Conservation (phyloP, 2,329 filamentous ascomycete genomes). For the Passalora sequoiae region DNA sequence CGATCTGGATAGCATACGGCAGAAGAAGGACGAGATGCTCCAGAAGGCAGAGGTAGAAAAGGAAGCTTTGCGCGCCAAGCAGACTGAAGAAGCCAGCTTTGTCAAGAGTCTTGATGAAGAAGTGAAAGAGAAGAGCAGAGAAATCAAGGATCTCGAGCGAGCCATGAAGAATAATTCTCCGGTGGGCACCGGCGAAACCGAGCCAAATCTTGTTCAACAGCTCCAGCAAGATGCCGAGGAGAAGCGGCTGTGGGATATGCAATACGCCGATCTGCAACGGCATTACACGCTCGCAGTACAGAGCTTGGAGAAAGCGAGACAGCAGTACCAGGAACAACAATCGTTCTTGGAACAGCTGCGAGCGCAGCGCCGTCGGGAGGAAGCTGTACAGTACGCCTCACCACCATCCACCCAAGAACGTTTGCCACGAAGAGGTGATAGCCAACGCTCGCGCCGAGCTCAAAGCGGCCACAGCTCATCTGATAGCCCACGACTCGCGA, state of each 20-base stretch:
- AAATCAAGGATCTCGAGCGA: slow-evolving; percentile 68
- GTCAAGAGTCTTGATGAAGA: slow-evolving; percentile 66
- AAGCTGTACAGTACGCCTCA: slow-evolving; percentile 21
- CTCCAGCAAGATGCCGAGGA: slow-evolving; percentile 38
- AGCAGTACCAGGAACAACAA: slow-evolving; percentile 43
- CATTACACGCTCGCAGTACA: slow-evolving; percentile 31
- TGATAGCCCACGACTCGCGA: slow-evolving; percentile 27
- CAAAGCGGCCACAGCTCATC: slow-evolving; percentile 31
- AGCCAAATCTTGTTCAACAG: slow-evolving; percentile 32
- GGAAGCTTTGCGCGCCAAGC: slow-evolving; percentile 38
- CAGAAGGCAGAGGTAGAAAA: slow-evolving; percentile 37
- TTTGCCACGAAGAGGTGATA: slow-evolving; percentile 33
- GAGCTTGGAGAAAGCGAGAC: slow-evolving; percentile 32
- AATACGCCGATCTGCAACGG: slow-evolving; percentile 26
- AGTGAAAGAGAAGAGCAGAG: slow-evolving; percentile 63
- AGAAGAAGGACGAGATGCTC: slow-evolving; percentile 37
- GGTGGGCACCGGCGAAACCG: slow-evolving; percentile 20
- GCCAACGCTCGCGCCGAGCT: slow-evolving; percentile 38
- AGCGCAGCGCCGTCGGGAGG: slow-evolving; percentile 29
- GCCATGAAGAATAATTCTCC: slow-evolving; percentile 53
- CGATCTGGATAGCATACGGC: slow-evolving; percentile 40
- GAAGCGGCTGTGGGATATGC: slow-evolving; percentile 36
- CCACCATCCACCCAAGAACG: slow-evolving; percentile 24
- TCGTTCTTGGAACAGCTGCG: slow-evolving; percentile 28
- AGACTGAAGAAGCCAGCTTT: slow-evolving; percentile 39